A percentile compares a stretch with the other conserved stretches of the same genome.
Evolutionary conservation across 495 filamentous ascomycete species (phyloP).

Genomic region (Alectoria sarmentosa): DNA sequence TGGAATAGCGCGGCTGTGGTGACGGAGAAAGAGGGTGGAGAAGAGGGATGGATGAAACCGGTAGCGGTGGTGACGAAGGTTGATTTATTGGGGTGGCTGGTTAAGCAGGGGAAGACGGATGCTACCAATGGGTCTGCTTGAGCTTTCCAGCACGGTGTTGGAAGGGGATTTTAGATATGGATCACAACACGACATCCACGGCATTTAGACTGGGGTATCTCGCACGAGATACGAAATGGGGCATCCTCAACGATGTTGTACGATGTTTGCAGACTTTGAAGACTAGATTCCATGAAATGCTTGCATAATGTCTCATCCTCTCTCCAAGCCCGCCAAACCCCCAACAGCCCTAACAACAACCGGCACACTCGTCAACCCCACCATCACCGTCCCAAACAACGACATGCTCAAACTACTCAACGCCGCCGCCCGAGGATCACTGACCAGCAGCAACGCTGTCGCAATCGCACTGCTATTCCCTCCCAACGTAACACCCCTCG

Average conservation of each 20-base stretch:
- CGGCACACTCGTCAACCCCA: constrained; percentile 45
- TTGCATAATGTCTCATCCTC: background rate
- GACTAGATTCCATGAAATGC: background rate
- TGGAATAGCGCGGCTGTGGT: constrained; percentile 96
- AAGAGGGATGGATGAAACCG: constrained; percentile 60
- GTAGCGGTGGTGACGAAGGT: constrained; percentile 94
- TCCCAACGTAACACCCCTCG: constrained; percentile 47
- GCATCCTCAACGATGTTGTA: constrained; percentile 5
- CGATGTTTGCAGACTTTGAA: background rate
- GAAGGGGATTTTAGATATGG: no score
- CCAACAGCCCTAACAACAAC: constrained; percentile 28
- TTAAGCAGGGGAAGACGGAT: constrained; percentile 54
- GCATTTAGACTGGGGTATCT: background rate
- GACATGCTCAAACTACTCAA: constrained; percentile 48
- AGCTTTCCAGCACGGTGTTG: background rate
- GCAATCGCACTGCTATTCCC: constrained; percentile 48
- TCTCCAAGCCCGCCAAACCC: constrained; percentile 12
- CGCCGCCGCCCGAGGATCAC: constrained; percentile 47
- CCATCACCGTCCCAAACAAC: constrained; percentile 46
- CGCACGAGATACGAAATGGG: background rate
- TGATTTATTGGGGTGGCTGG: constrained; percentile 86
- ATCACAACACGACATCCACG: background rate
- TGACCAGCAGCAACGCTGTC: constrained; percentile 43
- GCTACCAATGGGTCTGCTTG: background rate
- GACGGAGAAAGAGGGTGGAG: constrained; percentile 60